Evolutionary conservation across 805 yeast species (phyloP).

Genomic region (Barnettozyma vustinii): DNA sequence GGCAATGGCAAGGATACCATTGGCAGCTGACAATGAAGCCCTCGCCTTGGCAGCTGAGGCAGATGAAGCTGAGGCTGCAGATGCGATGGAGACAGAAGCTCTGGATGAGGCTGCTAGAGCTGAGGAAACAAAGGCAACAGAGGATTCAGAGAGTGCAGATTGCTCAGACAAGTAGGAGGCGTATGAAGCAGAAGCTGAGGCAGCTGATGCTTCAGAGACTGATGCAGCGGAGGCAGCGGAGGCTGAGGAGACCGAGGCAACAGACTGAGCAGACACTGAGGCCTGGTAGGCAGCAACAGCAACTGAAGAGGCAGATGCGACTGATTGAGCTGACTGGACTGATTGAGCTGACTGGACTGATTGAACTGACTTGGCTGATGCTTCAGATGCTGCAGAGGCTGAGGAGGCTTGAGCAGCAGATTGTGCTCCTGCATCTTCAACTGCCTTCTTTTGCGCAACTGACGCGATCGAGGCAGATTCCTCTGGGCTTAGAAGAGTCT

Average conservation of each 20-base stretch:
- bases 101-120: conserved; percentile 10
- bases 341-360: conserved; percentile 5
- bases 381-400: conserved; percentile 22
- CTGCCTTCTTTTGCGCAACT: not conserved
- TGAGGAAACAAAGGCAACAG: conserved; percentile 17
- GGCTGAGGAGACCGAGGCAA: conserved; percentile 20
- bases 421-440: not conserved
- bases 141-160: conserved; percentile 9
- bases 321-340: conserved; percentile 6
- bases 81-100: conserved; percentile 18
- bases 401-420: conserved; percentile 18
- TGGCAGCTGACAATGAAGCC: conserved; percentile 17
- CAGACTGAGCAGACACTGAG: conserved; percentile 10
- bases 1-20: conserved; percentile 34
- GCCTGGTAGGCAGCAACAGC: conserved; percentile 12
- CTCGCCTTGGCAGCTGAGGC: conserved; percentile 5
- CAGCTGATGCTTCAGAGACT: conserved; percentile 11
- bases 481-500: conserved; percentile 26
- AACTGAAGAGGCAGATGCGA: conserved; percentile 21
- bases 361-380: conserved; percentile 14
- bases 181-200: conserved; percentile 14
- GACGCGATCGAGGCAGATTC: conserved; percentile 18
- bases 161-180: conserved; percentile 17
- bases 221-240: conserved; percentile 22
- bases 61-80: conserved; percentile 17